Evolutionary conservation across 164 flowering plant species (phyloP).

Genomic region (Protea cynaroides): DNA sequence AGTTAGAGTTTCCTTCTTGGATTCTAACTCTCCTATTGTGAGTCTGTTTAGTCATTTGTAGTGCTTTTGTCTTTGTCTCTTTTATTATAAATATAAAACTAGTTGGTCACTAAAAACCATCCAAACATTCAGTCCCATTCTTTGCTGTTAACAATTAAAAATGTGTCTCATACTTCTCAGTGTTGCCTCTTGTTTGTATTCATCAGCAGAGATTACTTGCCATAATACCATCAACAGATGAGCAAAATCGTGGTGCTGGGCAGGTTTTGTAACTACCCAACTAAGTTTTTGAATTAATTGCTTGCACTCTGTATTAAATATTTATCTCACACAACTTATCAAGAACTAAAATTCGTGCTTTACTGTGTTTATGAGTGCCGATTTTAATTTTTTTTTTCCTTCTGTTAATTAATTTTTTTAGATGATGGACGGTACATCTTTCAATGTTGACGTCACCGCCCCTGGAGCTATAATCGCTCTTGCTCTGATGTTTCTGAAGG

Average conservation of each 20-base stretch:
- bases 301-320: not conserved
- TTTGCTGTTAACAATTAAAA: not conserved
- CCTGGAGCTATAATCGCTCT: constrained; percentile 96
- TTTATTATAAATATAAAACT: too few relatives aligned
- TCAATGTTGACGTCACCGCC: constrained; percentile 94
- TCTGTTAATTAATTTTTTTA: constrained; percentile 18
- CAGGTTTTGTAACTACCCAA: constrained; percentile 37
- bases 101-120: too few relatives aligned
- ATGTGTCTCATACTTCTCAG: not conserved
- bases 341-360: not conserved
- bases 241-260: constrained; percentile 46
- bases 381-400: constrained; percentile 1
- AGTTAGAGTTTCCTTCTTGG: too few relatives aligned
- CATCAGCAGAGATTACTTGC: constrained; percentile 46
- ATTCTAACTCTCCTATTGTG: too few relatives aligned
- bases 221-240: constrained; percentile 32
- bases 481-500: constrained; percentile 83
- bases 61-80: too few relatives aligned
- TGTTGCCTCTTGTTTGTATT: constrained; percentile 10
- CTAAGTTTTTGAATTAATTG: not conserved
- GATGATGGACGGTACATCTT: constrained; percentile 67
- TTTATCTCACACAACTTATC: not conserved
- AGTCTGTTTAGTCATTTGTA: too few relatives aligned
- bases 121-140: too few relatives aligned
- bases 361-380: not conserved